These are phyloP conservation scores for Rhizopogon roseolus DNA, from an alignment of 768 basidiomycete species.

Conservation along the genomic window DNA sequence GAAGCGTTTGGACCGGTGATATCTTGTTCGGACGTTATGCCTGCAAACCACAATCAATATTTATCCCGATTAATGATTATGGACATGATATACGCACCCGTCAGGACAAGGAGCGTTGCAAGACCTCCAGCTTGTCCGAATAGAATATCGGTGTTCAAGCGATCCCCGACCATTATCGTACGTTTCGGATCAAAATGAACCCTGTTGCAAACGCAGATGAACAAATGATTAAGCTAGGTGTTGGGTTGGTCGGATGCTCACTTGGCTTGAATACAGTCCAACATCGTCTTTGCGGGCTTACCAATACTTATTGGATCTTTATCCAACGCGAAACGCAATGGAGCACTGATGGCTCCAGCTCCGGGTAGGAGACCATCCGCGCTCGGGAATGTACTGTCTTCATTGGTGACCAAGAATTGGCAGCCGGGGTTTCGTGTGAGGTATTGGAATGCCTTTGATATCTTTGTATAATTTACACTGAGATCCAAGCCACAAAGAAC, in stretches of 20 bases:
- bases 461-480: constrained; percentile 88
- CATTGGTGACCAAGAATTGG: constrained; percentile 87
- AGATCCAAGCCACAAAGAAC: constrained; percentile 93
- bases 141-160: constrained; percentile 91
- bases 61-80: neutral
- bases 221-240: neutral
- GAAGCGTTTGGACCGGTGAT: constrained; percentile 70
- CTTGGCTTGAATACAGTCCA: constrained; percentile 88
- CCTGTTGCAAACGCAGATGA: constrained; percentile 36
- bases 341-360: constrained; percentile 79
- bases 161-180: constrained; percentile 95
- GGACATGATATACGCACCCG: constrained; percentile 46
- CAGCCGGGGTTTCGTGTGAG: constrained; percentile 76
- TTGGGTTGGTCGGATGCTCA: constrained; percentile 21
- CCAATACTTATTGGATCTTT: constrained; percentile 76
- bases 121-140: constrained; percentile 89
- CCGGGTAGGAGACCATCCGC: constrained; percentile 75
- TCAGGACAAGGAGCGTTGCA: constrained; percentile 84
- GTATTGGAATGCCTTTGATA: constrained; percentile 89
- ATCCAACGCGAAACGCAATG: constrained; percentile 68
- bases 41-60: constrained; percentile 32
- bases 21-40: constrained; percentile 72
- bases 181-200: constrained; percentile 80
- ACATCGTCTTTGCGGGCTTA: constrained; percentile 88
- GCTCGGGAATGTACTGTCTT: constrained; percentile 87